Evolutionary conservation across 2,329 filamentous ascomycete species (phyloP), one percentile per base, ranked within the genome.

Genomic region (Diaporthe aspalathi): DNA sequence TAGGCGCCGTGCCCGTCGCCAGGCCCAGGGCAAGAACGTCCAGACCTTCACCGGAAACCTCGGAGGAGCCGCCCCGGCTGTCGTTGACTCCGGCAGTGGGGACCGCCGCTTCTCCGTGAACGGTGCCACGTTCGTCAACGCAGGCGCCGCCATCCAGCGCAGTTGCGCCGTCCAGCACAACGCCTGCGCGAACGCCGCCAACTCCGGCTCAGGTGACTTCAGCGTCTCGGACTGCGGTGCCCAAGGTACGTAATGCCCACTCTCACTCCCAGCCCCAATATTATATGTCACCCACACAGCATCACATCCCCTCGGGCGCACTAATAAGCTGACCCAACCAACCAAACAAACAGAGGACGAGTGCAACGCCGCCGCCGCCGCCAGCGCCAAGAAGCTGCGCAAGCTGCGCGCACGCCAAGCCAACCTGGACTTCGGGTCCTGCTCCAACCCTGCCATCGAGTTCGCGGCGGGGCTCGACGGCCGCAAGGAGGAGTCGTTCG

Each of bases 151-250:
- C 12, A 76, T 85, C 71, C 80, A 83, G 78, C 84, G 85, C 32
- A 85, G 84, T 14, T 87, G 85, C 76, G 82, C 84, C 70, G 80
- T 86, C 47, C 85, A 87, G 79, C 82, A 86, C 79, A 87, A 87
- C 77, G 80, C 81, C 12, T 87, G 85, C 78, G 80, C 84, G 74
- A 83, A 83, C 75, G 84, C 83, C 17, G 84, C 81, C 77, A 86
- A 87, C 81, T 76, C 79, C 40, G 84, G 84, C 49, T 72, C 79
- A 73, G 74, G 81, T 70, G 68, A 72, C 52, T 79, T 82, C 75
- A 78, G 76, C 60, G 79, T 81, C n/a, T 70, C 74, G 47, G 83
- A 85, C 79, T 86, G 83, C 77, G 82, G 83, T 57, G 74, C 79
- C 14, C 84, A 86, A 78, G 69, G 69, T 71, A 62, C 9, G 69